Conservation (phyloP, 2,329 filamentous ascomycete genomes). For the Parastagonospora avenae region DNA sequence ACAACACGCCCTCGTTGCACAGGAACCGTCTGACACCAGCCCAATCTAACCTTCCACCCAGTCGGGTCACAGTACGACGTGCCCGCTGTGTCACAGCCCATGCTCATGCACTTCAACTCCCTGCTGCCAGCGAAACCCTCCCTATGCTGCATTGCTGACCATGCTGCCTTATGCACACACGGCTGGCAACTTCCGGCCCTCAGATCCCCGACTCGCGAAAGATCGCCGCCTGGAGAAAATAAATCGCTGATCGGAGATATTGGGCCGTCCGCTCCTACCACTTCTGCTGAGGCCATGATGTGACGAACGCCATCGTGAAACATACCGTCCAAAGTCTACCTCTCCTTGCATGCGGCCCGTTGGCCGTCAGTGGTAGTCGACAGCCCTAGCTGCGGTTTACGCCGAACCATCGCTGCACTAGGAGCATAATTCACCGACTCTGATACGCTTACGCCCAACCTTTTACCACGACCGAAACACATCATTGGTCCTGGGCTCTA, state of each 20-base stretch:
- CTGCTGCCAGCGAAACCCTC: background rate
- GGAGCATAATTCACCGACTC: too few species aligned
- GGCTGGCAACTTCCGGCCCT: background rate
- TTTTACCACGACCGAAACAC: too few species aligned
- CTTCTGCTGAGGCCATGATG: background rate
- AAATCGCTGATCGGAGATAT: background rate
- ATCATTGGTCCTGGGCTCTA: too few species aligned
- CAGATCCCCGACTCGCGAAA: background rate
- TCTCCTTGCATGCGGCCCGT: too few species aligned
- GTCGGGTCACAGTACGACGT: background rate
- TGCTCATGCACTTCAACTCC: background rate
- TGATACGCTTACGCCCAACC: too few species aligned
- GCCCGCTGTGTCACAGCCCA: background rate
- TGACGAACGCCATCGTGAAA: too few species aligned
- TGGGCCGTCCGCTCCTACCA: conserved; percentile 1
- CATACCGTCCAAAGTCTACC: too few species aligned
- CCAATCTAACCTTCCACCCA: background rate
- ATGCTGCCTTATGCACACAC: too few species aligned
- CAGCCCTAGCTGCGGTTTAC: too few species aligned
- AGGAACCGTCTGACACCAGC: background rate
- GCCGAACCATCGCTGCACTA: too few species aligned
- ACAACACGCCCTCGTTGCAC: background rate
- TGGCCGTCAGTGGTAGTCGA: too few species aligned
- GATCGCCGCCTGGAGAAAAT: background rate
- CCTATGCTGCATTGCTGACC: too few species aligned